These are phyloP conservation scores for Amanita phalloides DNA, from an alignment of 768 basidiomycete genomes.

Conservation along the genomic window DNA sequence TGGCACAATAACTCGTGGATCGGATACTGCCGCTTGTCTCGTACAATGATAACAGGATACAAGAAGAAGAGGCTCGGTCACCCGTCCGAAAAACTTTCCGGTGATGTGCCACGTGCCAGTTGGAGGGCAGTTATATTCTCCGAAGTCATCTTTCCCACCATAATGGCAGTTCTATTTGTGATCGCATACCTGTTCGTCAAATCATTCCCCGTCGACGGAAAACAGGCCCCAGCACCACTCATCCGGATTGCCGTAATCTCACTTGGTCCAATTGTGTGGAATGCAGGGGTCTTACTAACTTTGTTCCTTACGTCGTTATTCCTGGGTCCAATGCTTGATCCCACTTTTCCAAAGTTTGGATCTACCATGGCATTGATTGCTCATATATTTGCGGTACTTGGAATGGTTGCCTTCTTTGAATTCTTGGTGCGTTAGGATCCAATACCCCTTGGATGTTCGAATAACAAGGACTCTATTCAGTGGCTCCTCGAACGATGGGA, in stretches of 20 bases:
- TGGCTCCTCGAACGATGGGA: slow-evolving; percentile 96
- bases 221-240: slow-evolving; percentile 68
- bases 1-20: slow-evolving; percentile 99
- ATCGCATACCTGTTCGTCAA: slow-evolving; percentile 91
- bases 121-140: slow-evolving; percentile 88
- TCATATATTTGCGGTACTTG: slow-evolving; percentile 71
- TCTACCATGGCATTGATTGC: slow-evolving; percentile 88
- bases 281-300: slow-evolving; percentile 77
- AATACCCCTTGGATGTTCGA: neutral
- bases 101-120: slow-evolving; percentile 86
- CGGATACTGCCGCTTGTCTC: slow-evolving; percentile 94
- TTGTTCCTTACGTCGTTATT: slow-evolving; percentile 87
- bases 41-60: slow-evolving; percentile 99
- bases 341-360: slow-evolving; percentile 81
- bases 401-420: slow-evolving; percentile 92
- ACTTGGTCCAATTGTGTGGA: slow-evolving; percentile 92
- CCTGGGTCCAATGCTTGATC: slow-evolving; percentile 84
- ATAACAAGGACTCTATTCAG: slow-evolving; percentile 26
- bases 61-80: slow-evolving; percentile 96
- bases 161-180: slow-evolving; percentile 79
- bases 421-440: slow-evolving; percentile 59
- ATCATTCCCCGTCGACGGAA: slow-evolving; percentile 65
- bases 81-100: slow-evolving; percentile 94
- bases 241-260: slow-evolving; percentile 91
- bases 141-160: slow-evolving; percentile 77